Evolutionary conservation across 345 rosid species (phyloP).

Genomic region (Eucalyptus melliodora): DNA sequence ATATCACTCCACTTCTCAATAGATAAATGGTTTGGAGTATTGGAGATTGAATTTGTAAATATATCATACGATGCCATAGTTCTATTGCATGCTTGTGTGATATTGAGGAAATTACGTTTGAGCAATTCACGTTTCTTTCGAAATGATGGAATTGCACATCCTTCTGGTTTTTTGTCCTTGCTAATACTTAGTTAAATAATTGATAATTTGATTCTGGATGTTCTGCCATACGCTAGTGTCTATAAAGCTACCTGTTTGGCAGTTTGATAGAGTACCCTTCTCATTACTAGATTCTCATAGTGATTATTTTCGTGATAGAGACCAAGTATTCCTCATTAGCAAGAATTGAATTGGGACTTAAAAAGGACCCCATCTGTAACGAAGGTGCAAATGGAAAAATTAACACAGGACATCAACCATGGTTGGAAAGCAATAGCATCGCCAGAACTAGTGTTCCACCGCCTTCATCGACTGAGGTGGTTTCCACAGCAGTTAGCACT

Average conservation of each 20-base stretch:
- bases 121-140: not conserved
- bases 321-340: slow-evolving; percentile 52
- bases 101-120: not conserved
- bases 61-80: not conserved
- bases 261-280: not conserved
- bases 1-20: not conserved
- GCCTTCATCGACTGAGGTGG: slow-evolving; percentile 15
- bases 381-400: slow-evolving; percentile 19
- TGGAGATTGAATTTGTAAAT: not conserved
- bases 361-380: slow-evolving; percentile 19
- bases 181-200: not conserved
- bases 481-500: slow-evolving; percentile 1
- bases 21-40: not conserved
- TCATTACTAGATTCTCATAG: not conserved
- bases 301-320: slow-evolving; percentile 30
- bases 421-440: slow-evolving; percentile 32
- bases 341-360: slow-evolving; percentile 41
- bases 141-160: not conserved
- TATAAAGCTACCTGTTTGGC: not conserved
- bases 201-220: not conserved
- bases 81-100: not conserved
- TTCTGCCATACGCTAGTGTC: not conserved
- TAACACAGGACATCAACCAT: slow-evolving; percentile 29
- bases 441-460: slow-evolving; percentile 15
- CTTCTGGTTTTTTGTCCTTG: not conserved